Base-by-base conservation (phyloP, 305 asterid genomes). In the Solanum hybrid region DNA sequence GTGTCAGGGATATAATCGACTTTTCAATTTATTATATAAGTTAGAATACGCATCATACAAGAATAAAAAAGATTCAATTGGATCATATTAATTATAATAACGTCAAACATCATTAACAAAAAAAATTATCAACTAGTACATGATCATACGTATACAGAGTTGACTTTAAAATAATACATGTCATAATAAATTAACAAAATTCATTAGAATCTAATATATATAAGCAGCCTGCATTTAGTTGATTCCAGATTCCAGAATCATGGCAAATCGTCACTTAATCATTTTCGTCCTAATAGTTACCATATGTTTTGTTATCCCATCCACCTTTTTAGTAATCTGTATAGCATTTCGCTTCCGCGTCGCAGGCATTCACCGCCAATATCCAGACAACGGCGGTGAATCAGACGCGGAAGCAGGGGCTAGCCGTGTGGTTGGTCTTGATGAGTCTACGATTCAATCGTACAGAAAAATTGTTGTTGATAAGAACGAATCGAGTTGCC, bases 381-480 rank as follows among this genome's bases (percentile, higher is more conserved):
- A 29, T 28, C 73, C 13, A 46, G 35, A 39, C 0, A 8, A 11
- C 3, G 39, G 29, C 74, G 10, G 10, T 31, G 73, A 28, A 46
- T 46, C 73, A 83, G 18, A 10, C 26, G 40, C 29, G 36, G 73
- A 83, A 29, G 39, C 73, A 2, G 87, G 87, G 6, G 24, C 28
- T 12, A 12, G 10, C 6, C 26, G 16, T 8, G 74, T 13, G 11
- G 13, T 20, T 20, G 99, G 99, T 34, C 98, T 96, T 5, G 98
- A 95, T 75, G 94, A 91, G 10, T 88, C 95, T 85, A 95, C 94
- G 37, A 95, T 96, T 12, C 95, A 95, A 88, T 95, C 98, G 8
- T 96, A 96, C 89, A 33, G 67, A 29, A 95, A 94, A 90, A 93
- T 95, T n/a, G 90, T 94, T 16, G 91, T 96, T 1, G 97, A 97